Percentiles rank a stretch among this genome's conserved stretches.
Conservation (phyloP, 1,139 yeast genomes). For the Lodderomyces margitis region DNA sequence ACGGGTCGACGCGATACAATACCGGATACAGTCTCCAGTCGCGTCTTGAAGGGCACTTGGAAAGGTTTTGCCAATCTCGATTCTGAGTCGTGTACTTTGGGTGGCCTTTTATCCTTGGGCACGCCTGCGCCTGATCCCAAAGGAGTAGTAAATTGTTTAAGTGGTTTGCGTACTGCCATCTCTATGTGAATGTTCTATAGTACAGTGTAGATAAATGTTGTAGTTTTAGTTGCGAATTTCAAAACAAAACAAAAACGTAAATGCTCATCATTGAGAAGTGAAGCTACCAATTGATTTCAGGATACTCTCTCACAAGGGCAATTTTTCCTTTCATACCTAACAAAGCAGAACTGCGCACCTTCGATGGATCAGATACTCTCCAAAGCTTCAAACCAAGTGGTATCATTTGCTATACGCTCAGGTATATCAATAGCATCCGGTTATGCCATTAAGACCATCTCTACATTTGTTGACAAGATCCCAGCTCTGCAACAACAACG, state of each 20-base stretch:
- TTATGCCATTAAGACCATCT: conserved; percentile 67
- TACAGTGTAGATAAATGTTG: no score
- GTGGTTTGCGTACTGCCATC: conserved; percentile 34
- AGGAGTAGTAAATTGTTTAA: conserved; percentile 43
- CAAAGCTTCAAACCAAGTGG: conserved; percentile 76
- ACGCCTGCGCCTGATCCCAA: conserved; percentile 48
- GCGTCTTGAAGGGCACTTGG: conserved; percentile 39
- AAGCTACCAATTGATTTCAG: not conserved
- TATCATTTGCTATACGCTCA: conserved; percentile 75
- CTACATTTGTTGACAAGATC: conserved; percentile 56
- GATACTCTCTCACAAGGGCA: no score
- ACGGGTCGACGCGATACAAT: conserved; percentile 21
- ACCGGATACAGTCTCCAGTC: conserved; percentile 14
- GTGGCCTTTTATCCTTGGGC: conserved; percentile 41
- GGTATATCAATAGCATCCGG: conserved; percentile 77
- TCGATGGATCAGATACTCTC: conserved; percentile 44
- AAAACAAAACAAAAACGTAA: conserved; percentile 1
- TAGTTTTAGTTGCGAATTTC: not conserved
- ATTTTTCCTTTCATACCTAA: no score
- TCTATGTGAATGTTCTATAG: no score
- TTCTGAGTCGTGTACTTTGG: conserved; percentile 35
- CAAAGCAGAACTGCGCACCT: not conserved
- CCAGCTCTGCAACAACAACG: conserved; percentile 56
- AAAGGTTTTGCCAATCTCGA: conserved; percentile 41
- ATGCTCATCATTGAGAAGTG: not conserved